Evolutionary conservation across 192 early-diverging fungal species (phyloP).

Genomic region (Coemansia sp.): DNA sequence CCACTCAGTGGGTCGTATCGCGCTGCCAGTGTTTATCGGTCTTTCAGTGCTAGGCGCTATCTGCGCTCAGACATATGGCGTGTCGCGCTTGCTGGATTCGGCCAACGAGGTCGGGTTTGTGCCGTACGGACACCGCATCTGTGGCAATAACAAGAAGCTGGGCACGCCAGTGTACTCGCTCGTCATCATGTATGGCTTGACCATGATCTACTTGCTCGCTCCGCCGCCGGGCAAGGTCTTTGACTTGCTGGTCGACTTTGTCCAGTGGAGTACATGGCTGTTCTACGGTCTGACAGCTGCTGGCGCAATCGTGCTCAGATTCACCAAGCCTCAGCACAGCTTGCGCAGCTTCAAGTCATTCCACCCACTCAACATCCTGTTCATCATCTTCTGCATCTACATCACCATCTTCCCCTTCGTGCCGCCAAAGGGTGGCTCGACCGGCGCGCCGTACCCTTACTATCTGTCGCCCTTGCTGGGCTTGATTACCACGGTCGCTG

Average conservation of each 20-base stretch:
- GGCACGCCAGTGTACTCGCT: constrained; percentile 54
- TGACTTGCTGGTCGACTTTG: constrained; percentile 62
- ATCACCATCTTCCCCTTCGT: constrained; percentile 62
- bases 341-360: constrained; percentile 58
- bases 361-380: constrained; percentile 53
- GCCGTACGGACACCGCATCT: constrained; percentile 50
- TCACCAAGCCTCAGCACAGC: constrained; percentile 38
- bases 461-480: constrained; percentile 57
- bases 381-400: constrained; percentile 58
- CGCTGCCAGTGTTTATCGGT: constrained; percentile 59
- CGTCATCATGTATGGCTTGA: constrained; percentile 49
- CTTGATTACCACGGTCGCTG: constrained; percentile 41
- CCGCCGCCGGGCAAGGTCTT: constrained; percentile 65
- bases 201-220: constrained; percentile 58
- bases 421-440: constrained; percentile 35
- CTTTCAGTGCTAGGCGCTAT: constrained; percentile 59
- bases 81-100: constrained; percentile 57
- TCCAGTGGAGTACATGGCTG: constrained; percentile 64
- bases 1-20: constrained; percentile 47
- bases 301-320: constrained; percentile 58
- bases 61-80: constrained; percentile 58
- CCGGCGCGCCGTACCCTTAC: constrained; percentile 48
- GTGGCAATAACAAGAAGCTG: constrained; percentile 47
- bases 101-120: constrained; percentile 59
- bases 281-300: constrained; percentile 62